Evolutionary conservation across 345 rosid genomes (phyloP).

Genomic region (Linum usitatissimum): DNA sequence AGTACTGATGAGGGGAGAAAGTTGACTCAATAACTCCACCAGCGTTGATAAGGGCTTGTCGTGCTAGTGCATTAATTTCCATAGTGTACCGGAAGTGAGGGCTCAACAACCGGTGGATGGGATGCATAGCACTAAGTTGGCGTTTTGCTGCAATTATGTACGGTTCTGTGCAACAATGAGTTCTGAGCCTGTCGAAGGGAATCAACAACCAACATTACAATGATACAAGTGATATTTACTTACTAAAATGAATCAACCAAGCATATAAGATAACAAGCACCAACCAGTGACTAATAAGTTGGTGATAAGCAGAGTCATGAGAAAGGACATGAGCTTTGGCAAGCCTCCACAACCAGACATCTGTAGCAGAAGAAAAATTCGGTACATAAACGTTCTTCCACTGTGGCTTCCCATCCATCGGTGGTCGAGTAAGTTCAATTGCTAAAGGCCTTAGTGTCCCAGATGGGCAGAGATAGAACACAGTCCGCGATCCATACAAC

Average conservation of each 20-base stretch:
- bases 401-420: constrained; percentile 40
- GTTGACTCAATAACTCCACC: constrained; percentile 53
- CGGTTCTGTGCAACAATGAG: constrained; percentile 59
- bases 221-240: too few relatives aligned
- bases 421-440: constrained; percentile 59
- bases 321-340: constrained; percentile 61
- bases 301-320: constrained; percentile 56
- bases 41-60: constrained; percentile 39
- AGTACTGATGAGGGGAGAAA: constrained; percentile 49
- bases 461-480: constrained; percentile 44
- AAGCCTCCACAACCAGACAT: constrained; percentile 54
- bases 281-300: constrained; percentile 71
- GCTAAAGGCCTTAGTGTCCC: constrained; percentile 47
- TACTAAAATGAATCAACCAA: too few relatives aligned
- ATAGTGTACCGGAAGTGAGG: constrained; percentile 79
- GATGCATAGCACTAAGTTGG: constrained; percentile 65
- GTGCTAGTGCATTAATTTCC: constrained; percentile 67
- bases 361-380: constrained; percentile 31
- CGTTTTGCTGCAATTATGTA: constrained; percentile 56
- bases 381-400: constrained; percentile 52
- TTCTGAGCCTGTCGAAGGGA: constrained; percentile 41
- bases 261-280: too few relatives aligned
- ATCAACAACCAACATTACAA: too few relatives aligned
- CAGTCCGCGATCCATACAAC: constrained; percentile 56
- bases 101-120: constrained; percentile 41